These are phyloP conservation scores for Zygosaccharomyces kombuchaensis DNA, from an alignment of 805 yeast genomes.

Conservation along the genomic window DNA sequence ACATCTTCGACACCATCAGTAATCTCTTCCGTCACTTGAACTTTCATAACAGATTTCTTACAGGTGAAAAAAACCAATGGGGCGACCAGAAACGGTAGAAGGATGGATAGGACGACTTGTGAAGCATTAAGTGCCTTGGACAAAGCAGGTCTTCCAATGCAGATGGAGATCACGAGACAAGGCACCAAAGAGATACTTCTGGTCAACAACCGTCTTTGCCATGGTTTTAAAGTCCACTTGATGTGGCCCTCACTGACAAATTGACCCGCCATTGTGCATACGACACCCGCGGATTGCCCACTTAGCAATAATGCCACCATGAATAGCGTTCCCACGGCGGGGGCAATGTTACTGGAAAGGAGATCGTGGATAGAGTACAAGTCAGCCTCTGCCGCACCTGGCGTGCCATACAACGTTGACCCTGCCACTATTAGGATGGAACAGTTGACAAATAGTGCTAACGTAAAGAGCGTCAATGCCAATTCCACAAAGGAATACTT, in stretches of 20 bases:
- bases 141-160: slow-evolving; percentile 71
- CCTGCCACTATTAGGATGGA: slow-evolving; percentile 82
- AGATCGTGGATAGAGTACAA: slow-evolving; percentile 70
- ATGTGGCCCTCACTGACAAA: slow-evolving; percentile 89
- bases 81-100: slow-evolving; percentile 79
- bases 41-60: slow-evolving; percentile 61
- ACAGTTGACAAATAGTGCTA: slow-evolving; percentile 83
- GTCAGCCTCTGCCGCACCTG: slow-evolving; percentile 75
- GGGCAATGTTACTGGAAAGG: slow-evolving; percentile 56
- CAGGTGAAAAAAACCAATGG: slow-evolving; percentile 83
- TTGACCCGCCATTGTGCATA: slow-evolving; percentile 91
- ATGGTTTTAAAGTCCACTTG: slow-evolving; percentile 74
- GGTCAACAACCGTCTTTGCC: slow-evolving; percentile 74
- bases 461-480: slow-evolving; percentile 61
- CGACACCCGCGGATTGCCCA: slow-evolving; percentile 89
- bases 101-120: slow-evolving; percentile 76
- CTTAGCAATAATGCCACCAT: slow-evolving; percentile 79
- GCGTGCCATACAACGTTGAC: slow-evolving; percentile 63
- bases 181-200: slow-evolving; percentile 78
- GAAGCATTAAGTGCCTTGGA: slow-evolving; percentile 73
- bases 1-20: slow-evolving; percentile 14
- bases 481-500: slow-evolving; percentile 71
- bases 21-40: slow-evolving; percentile 34
- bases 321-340: slow-evolving; percentile 77
- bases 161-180: slow-evolving; percentile 64